Evolutionary conservation across 192 early-diverging fungal species (phyloP).

Genomic region (Spinellus fusiger): DNA sequence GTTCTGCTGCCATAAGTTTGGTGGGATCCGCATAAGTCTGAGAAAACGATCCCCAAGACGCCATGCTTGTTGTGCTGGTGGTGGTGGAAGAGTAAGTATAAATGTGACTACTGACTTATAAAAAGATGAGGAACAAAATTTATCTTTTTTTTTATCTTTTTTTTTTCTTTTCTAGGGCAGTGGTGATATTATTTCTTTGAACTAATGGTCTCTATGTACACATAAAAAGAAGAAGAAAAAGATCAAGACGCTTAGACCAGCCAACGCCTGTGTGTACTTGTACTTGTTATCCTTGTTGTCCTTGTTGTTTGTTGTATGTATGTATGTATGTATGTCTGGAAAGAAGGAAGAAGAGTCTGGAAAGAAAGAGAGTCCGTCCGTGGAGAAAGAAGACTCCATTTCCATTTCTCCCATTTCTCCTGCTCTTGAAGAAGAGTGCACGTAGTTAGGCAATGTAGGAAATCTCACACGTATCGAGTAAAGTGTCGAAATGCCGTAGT

Average conservation of each 20-base stretch:
- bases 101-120: too few relatives aligned
- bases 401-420: too few relatives aligned
- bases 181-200: too few relatives aligned
- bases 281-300: background rate
- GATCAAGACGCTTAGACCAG: background rate
- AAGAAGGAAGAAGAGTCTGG: background rate
- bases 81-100: background rate
- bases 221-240: too few relatives aligned
- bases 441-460: constrained; percentile 28
- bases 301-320: background rate
- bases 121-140: background rate
- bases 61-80: background rate
- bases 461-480: constrained; percentile 12
- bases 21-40: constrained; percentile 26
- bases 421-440: too few relatives aligned
- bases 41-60: constrained; percentile 20
- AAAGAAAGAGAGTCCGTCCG: background rate
- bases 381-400: background rate
- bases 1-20: constrained; percentile 23
- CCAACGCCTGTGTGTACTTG: background rate
- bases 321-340: background rate
- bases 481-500: constrained; percentile 18
- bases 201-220: too few relatives aligned
- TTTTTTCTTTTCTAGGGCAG: background rate
- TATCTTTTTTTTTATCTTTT: background rate